Percentiles rank a stretch among this genome's conserved stretches.
Conservation (phyloP, 2,329 filamentous ascomycete genomes). For the Cladosporium sp. region DNA sequence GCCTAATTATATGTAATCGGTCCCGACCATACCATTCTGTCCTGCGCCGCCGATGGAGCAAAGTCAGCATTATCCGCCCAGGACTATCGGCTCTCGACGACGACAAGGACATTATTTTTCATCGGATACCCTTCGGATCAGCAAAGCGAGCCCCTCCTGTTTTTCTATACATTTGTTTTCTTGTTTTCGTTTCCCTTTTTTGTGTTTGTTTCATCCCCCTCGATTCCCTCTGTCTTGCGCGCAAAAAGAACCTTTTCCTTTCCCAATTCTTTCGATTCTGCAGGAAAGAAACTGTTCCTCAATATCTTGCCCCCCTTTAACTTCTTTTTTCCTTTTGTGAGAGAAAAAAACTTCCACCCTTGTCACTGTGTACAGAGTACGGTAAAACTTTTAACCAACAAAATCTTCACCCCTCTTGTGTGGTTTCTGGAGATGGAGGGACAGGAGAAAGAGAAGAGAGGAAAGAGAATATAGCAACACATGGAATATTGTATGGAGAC, state of each 20-base stretch:
- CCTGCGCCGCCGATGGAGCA: not conserved
- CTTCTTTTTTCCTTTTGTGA: not conserved
- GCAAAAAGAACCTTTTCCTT: not conserved
- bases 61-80: not conserved
- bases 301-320: not conserved
- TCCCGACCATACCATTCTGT: not conserved
- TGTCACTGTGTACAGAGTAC: conserved; percentile 1
- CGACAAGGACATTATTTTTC: conserved; percentile 4
- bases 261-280: not conserved
- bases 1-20: conserved; percentile 7
- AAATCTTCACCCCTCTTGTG: not conserved
- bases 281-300: not conserved
- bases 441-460: not conserved
- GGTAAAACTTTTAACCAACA: not conserved
- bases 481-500: not conserved
- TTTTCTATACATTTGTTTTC: conserved; percentile 8
- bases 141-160: conserved; percentile 18
- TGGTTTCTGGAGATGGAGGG: not conserved
- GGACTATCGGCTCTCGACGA: not conserved
- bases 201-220: not conserved
- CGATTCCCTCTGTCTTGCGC: not conserved
- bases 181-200: not conserved
- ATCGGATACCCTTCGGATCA: conserved; percentile 21
- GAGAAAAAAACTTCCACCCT: not conserved
- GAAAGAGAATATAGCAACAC: not conserved